Evolutionary conservation across 805 yeast genomes (phyloP).

Genomic region (Candida mattraensis): DNA sequence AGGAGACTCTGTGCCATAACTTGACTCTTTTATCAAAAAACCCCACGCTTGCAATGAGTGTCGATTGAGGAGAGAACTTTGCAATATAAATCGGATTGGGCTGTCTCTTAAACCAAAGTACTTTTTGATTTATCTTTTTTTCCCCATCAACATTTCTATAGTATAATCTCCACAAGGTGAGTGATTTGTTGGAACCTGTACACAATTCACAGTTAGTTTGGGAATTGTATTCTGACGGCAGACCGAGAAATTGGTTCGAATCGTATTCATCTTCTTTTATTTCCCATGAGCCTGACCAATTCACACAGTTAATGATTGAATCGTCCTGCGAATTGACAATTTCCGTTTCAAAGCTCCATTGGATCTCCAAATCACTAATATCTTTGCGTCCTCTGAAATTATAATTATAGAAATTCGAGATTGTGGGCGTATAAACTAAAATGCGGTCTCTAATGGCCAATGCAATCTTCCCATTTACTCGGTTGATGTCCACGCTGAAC

Average conservation of each 20-base stretch:
- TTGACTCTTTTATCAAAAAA: constrained; percentile 66
- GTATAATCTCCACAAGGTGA: constrained; percentile 54
- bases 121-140: constrained; percentile 19
- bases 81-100: constrained; percentile 61
- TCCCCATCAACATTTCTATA: constrained; percentile 24
- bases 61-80: constrained; percentile 65
- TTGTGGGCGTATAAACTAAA: constrained; percentile 54
- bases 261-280: constrained; percentile 27
- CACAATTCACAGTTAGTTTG: constrained; percentile 51
- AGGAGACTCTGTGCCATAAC: constrained; percentile 74
- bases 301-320: constrained; percentile 30
- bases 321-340: constrained; percentile 24
- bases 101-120: constrained; percentile 51
- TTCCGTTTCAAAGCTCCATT: constrained; percentile 33
- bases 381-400: constrained; percentile 35
- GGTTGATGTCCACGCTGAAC: constrained; percentile 61
- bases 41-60: constrained; percentile 63
- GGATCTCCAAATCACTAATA: constrained; percentile 29
- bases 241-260: constrained; percentile 28
- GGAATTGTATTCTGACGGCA: constrained; percentile 36
- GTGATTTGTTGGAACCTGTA: constrained; percentile 51
- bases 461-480: constrained; percentile 60
- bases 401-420: constrained; percentile 42
- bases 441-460: constrained; percentile 47
- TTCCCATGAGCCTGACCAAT: constrained; percentile 38